phyloP scores from a whole-genome alignment of 225 moss, liverwort and hornwort genomes.

The Marchantia paleacea region DNA sequence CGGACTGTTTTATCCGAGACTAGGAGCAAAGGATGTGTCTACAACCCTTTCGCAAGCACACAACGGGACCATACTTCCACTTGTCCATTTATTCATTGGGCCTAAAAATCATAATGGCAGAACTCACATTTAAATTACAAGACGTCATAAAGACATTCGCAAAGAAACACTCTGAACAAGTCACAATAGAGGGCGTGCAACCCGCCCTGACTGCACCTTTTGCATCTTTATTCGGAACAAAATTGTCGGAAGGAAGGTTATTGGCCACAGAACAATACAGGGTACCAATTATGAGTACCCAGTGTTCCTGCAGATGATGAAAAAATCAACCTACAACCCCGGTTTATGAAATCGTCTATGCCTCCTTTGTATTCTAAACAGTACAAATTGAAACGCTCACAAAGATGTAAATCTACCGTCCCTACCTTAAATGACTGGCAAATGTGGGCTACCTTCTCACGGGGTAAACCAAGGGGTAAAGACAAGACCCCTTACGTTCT shows the following conservation, averaged over 20 bases:
- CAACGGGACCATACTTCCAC: no score
- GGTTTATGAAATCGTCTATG: not conserved
- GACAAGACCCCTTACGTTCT: not conserved
- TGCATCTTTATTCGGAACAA: conserved; percentile 17
- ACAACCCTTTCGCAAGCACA: no score
- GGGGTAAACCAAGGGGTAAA: not conserved
- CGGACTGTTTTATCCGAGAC: no score
- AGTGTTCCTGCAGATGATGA: not conserved
- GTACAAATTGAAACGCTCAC: not conserved
- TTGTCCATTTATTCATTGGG: no score
- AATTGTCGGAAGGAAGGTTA: conserved; percentile 18
- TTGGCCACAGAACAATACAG: not conserved
- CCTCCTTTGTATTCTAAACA: conserved; percentile 2
- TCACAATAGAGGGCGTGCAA: conserved; percentile 6
- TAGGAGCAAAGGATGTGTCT: no score
- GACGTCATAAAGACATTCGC: no score
- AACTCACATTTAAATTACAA: no score
- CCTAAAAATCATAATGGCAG: no score
- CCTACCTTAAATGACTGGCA: not conserved
- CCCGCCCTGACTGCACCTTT: conserved; percentile 6
- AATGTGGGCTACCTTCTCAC: not conserved
- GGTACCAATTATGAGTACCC: conserved; percentile 6
- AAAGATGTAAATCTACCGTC: not conserved
- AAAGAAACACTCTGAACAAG: not conserved
- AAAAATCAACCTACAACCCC: conserved; percentile 18